A percentile compares a stretch with the other conserved stretches of the same genome.
Evolutionary conservation across 1,284 basidiomycete species (phyloP).

Genomic region (Garcileccinum viscosum): DNA sequence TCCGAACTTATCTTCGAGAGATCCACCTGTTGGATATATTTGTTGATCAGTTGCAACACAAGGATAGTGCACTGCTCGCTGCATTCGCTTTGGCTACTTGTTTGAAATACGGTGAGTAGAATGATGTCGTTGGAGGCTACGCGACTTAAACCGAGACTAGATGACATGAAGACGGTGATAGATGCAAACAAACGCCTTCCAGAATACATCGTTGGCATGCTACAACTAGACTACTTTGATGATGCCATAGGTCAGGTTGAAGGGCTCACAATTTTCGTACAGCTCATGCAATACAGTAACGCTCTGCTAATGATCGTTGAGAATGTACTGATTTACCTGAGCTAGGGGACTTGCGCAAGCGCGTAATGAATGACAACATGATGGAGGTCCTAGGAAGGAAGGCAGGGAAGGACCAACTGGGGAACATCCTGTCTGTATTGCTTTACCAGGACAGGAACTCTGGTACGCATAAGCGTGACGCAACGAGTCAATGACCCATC

Average conservation of each 20-base stretch:
- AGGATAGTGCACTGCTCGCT: slow-evolving; percentile 15
- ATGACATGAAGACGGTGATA: slow-evolving; percentile 15
- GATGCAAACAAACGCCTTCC: background rate
- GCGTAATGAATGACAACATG: slow-evolving; percentile 16
- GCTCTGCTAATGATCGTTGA: background rate
- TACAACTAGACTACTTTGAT: slow-evolving; percentile 21
- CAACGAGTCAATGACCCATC: background rate
- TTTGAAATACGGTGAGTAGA: slow-evolving; percentile 23
- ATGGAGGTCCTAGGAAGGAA: slow-evolving; percentile 25
- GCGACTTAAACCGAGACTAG: slow-evolving; percentile 6
- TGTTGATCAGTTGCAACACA: slow-evolving; percentile 22
- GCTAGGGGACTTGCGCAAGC: slow-evolving; percentile 22
- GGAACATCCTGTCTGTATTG: slow-evolving; percentile 29
- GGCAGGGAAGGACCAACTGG: slow-evolving; percentile 11
- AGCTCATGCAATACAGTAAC: slow-evolving; percentile 23
- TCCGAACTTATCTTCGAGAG: slow-evolving; percentile 8
- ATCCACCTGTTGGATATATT: slow-evolving; percentile 7
- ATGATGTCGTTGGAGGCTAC: background rate
- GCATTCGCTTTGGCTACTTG: slow-evolving; percentile 24
- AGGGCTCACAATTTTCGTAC: slow-evolving; percentile 17
- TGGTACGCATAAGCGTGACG: slow-evolving; percentile 10
- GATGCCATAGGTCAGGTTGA: slow-evolving; percentile 18
- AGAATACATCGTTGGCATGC: slow-evolving; percentile 19
- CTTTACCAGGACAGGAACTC: slow-evolving; percentile 20
- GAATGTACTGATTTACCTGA: background rate